Evolutionary conservation across 225 moss, liverwort and hornwort species (phyloP).

Genomic region (Ulota crispa): DNA sequence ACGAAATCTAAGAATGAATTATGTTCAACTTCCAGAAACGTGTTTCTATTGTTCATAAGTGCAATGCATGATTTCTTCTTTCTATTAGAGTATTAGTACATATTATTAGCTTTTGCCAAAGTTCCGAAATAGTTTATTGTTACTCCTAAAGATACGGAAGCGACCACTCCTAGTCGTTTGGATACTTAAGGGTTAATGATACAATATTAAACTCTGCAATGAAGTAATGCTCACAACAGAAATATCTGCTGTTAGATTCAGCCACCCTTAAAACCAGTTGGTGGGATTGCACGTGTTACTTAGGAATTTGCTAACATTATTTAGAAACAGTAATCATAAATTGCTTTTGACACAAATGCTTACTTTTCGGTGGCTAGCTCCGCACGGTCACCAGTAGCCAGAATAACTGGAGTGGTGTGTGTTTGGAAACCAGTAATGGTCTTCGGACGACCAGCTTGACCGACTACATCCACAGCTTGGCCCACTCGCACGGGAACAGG

Average conservation of each 20-base stretch:
- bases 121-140: too few species aligned
- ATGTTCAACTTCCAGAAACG: too few species aligned
- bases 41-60: too few species aligned
- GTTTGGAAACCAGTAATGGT: slow-evolving; percentile 99
- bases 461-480: slow-evolving; percentile 99
- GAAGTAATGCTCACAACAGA: neutral
- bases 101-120: too few species aligned
- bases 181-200: neutral
- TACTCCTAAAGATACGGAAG: too few species aligned
- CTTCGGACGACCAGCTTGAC: slow-evolving; percentile 98
- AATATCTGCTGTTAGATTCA: neutral
- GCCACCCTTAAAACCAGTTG: neutral
- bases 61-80: too few species aligned
- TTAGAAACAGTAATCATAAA: neutral
- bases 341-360: slow-evolving; percentile 9
- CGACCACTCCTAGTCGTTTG: too few species aligned
- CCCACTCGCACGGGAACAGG: slow-evolving; percentile 96
- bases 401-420: slow-evolving; percentile 91
- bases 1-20: too few species aligned
- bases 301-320: neutral
- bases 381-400: slow-evolving; percentile 97
- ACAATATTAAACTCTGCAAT: neutral
- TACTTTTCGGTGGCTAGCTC: slow-evolving; percentile 98
- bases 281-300: neutral
- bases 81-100: too few species aligned